Conservation (phyloP, 805 yeast species). For the Wickerhamomyces queroliae region DNA sequence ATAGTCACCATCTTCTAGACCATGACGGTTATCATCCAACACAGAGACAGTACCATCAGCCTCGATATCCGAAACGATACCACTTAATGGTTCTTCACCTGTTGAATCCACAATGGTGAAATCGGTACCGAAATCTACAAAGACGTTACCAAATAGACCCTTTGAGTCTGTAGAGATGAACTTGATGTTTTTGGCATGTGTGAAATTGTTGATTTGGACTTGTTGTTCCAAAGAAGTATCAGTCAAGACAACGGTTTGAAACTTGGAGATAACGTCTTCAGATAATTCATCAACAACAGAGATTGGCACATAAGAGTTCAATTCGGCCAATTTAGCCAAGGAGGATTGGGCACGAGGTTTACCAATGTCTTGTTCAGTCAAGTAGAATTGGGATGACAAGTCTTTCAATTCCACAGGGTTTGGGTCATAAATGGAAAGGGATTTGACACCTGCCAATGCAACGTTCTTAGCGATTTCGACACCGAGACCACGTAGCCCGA, state of each 20-base stretch:
- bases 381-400: conserved; percentile 85
- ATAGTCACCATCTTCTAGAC: conserved; percentile 85
- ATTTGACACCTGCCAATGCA: conserved; percentile 95
- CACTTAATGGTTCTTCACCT: conserved; percentile 89
- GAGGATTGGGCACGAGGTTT: conserved; percentile 69
- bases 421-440: conserved; percentile 82
- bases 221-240: conserved; percentile 68
- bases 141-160: conserved; percentile 84
- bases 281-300: conserved; percentile 52
- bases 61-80: conserved; percentile 88
- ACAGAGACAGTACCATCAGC: conserved; percentile 86
- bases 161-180: conserved; percentile 77
- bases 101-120: conserved; percentile 79
- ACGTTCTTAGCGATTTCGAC: conserved; percentile 95
- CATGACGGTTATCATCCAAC: conserved; percentile 89
- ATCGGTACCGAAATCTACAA: conserved; percentile 83
- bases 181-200: conserved; percentile 69
- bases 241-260: conserved; percentile 83
- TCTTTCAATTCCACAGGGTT: conserved; percentile 59
- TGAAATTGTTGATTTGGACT: conserved; percentile 63
- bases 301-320: conserved; percentile 88
- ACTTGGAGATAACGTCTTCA: conserved; percentile 45
- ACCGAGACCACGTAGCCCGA: conserved; percentile 91
- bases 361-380: conserved; percentile 69
- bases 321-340: conserved; percentile 64